phyloP scores from a whole-genome alignment of 73 alveolate species.

The Effrenium voratum region DNA sequence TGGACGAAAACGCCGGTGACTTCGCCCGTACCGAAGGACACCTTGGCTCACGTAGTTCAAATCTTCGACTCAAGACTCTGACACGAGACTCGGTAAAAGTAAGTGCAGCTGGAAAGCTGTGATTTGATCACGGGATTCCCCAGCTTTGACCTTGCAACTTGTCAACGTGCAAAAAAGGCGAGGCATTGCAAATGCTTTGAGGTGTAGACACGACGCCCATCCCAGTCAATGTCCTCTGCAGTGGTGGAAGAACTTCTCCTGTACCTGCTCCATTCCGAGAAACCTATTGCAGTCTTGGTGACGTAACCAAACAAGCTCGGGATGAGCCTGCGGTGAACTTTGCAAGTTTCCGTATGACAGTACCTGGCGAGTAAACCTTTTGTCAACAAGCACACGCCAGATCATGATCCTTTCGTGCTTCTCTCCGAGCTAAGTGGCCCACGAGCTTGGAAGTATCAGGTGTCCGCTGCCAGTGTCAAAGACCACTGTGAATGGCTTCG shows the following conservation, averaged over 20 bases:
- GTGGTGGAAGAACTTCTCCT: conserved; percentile 65
- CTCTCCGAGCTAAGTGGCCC: not conserved
- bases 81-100: too few species aligned
- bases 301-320: too few species aligned
- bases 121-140: conserved; percentile 83
- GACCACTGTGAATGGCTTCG: conserved; percentile 85
- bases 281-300: too few species aligned
- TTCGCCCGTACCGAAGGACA: conserved; percentile 91
- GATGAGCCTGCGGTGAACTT: conserved; percentile 82
- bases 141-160: conserved; percentile 29
- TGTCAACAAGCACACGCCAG: not conserved
- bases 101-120: conserved; percentile 17
- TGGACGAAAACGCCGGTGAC: conserved; percentile 81
- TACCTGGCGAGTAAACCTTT: conserved; percentile 27
- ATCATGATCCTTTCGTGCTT: not conserved
- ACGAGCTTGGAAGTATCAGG: conserved; percentile 79
- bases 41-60: too few species aligned
- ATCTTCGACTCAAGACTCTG: too few species aligned
- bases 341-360: conserved; percentile 81
- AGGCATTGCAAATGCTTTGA: not conserved
- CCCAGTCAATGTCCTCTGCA: conserved; percentile 83
- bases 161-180: not conserved
- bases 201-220: conserved; percentile 26
- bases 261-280: too few species aligned
- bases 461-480: conserved; percentile 93